Percentiles rank a stretch among this genome's conserved stretches.
phyloP scores from a whole-genome alignment of 192 early-diverging fungal genomes.

The Glomus cerebriforme region DNA sequence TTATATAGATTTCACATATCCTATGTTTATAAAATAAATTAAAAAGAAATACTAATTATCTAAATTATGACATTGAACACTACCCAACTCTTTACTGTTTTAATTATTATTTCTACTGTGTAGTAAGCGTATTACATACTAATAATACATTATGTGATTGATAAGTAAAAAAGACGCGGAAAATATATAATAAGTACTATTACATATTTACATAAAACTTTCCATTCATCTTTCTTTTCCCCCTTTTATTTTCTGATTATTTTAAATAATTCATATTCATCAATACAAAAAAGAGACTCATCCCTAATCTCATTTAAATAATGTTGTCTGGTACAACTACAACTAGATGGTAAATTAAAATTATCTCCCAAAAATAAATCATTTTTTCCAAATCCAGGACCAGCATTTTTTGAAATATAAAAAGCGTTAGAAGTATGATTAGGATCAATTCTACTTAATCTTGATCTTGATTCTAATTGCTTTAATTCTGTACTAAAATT shows the following conservation, averaged over 20 bases:
- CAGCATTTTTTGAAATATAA: not conserved
- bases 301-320: not conserved
- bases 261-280: conserved; percentile 17
- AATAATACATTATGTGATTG: too few relatives aligned
- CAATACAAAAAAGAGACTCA: not conserved
- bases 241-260: not conserved
- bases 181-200: too few relatives aligned
- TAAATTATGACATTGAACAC: too few relatives aligned
- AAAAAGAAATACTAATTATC: too few relatives aligned
- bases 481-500: not conserved
- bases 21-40: too few relatives aligned
- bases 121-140: too few relatives aligned
- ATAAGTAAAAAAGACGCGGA: too few relatives aligned
- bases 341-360: not conserved
- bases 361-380: not conserved
- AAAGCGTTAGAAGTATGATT: not conserved
- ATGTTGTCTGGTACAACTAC: not conserved
- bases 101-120: too few relatives aligned
- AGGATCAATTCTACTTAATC: not conserved
- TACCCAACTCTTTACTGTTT: too few relatives aligned
- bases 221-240: too few relatives aligned
- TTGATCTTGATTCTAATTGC: not conserved
- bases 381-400: not conserved
- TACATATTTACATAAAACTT: too few relatives aligned
- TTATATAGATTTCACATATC: too few relatives aligned